Base-by-base conservation (phyloP, 2,329 filamentous ascomycete genomes). In the Monilinia laxa region DNA sequence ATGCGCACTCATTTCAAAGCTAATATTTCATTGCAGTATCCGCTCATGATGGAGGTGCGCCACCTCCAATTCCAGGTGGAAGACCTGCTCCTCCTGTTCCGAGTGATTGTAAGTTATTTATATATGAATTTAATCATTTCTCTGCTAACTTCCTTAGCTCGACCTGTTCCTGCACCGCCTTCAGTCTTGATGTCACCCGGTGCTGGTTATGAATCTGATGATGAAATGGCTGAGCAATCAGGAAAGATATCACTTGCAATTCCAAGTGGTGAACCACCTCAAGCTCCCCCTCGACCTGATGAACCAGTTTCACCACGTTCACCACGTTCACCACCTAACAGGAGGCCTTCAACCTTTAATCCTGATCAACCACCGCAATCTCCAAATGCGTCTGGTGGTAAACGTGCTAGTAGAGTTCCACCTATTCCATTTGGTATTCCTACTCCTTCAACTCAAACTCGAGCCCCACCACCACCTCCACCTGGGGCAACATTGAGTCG, bases 131-230 rank as follows among this genome's bases (percentile, higher is more conserved):
- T 31, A 18, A 38, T 47, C 62, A 53, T 16, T 62, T 1, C 18
- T 5, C 5, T 62, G 71, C 78, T 79, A 70, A 74, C 68, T 47
- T 65, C 62, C 73, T 31, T 73, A 92, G 90, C 85, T 73, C 90
- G 89, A 59, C 86, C 89, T 56, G 81, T 83, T 1, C 85, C 85
- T 45, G 81, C 81, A 52, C 81, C 84, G 62, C 80, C 84, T 51
- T 79, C 83, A 47, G 80, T 81, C 54, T 75, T 85, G 20, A 81
- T 84, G 58, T 91, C 91, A 52, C 88, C 87, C 56, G 92, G 88
- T 67, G 84, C 90, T 68, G 93, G 92, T 40, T 96, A 92, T 1
- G 91, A 90, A 76, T 95, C 93, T 54, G 93, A 96, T 73, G 93
- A 97, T 76, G 94, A 97, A 77, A 80, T 93, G 73, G 92, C 90